Evolutionary conservation across 2,329 filamentous ascomycete species (phyloP).

Genomic region (Colletotrichum sp.): DNA sequence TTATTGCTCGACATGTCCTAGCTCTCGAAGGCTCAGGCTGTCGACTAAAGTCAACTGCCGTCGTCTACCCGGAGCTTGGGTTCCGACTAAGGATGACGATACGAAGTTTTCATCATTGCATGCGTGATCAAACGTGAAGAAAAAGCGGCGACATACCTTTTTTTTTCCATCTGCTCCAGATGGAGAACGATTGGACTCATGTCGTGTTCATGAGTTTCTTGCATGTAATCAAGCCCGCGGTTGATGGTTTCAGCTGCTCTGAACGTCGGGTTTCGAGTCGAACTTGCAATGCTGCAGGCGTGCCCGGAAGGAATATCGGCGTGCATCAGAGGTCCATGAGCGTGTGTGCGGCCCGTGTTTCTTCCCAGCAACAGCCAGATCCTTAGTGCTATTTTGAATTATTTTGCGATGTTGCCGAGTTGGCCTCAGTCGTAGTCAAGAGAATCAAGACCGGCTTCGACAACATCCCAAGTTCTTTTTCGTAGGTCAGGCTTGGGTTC

Average conservation of each 20-base stretch:
- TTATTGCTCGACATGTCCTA: constrained; percentile 54
- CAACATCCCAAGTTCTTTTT: constrained; percentile 71
- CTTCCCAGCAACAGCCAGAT: background rate
- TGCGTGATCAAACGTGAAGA: background rate
- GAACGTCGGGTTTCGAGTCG: background rate
- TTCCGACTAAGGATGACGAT: constrained; percentile 99
- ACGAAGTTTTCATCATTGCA: constrained; percentile 83
- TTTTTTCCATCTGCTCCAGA: background rate
- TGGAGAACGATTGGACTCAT: background rate
- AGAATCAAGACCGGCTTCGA: constrained; percentile 64
- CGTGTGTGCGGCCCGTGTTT: background rate
- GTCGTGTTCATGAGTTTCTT: background rate
- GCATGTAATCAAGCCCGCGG: background rate
- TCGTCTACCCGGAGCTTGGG: constrained; percentile 29
- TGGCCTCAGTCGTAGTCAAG: constrained; percentile 59
- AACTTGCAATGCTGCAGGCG: background rate
- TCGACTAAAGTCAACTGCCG: background rate
- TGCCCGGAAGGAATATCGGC: constrained; percentile 50
- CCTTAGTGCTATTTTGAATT: background rate
- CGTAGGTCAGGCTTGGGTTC: constrained; percentile 65
- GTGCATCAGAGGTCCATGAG: constrained; percentile 37
- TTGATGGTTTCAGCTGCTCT: constrained; percentile 1
- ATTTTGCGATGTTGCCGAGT: background rate
- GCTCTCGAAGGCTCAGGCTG: constrained; percentile 31
- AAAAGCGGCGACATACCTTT: background rate